phyloP scores from a whole-genome alignment of 2,329 filamentous ascomycete genomes.

The Mycosphaerelloides madeirae region DNA sequence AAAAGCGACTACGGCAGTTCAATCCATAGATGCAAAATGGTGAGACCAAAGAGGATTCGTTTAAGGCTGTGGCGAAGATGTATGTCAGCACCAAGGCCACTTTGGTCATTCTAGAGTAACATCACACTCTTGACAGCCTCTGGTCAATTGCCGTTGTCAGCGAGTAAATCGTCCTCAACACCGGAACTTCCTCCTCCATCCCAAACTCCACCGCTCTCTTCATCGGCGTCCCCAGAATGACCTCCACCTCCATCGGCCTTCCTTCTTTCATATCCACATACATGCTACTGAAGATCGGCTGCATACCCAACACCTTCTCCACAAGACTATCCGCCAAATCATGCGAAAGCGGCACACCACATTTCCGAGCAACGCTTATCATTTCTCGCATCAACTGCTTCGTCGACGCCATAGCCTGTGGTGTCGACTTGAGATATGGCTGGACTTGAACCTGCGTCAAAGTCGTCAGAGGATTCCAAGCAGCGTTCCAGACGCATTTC shows the following conservation, averaged over 20 bases:
- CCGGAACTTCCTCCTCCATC: slow-evolving; percentile 35
- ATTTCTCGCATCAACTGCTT: slow-evolving; percentile 41
- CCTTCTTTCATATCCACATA: slow-evolving; percentile 41
- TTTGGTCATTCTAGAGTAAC: too few relatives aligned
- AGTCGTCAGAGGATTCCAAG: slow-evolving; percentile 55
- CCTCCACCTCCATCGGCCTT: slow-evolving; percentile 44
- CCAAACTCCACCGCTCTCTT: slow-evolving; percentile 37
- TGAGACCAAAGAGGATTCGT: too few relatives aligned
- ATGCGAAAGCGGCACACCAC: slow-evolving; percentile 36
- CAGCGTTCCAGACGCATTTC: slow-evolving; percentile 58
- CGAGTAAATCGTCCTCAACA: slow-evolving; percentile 38
- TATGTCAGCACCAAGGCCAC: too few relatives aligned
- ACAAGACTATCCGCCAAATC: slow-evolving; percentile 38
- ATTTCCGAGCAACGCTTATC: slow-evolving; percentile 38
- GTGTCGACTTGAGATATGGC: slow-evolving; percentile 39
- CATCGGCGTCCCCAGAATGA: slow-evolving; percentile 43
- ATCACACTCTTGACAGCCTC: slow-evolving; percentile 11
- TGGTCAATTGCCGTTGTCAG: slow-evolving; percentile 24
- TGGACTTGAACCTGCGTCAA: slow-evolving; percentile 42
- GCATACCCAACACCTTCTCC: slow-evolving; percentile 37
- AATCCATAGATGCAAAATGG: too few relatives aligned
- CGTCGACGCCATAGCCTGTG: slow-evolving; percentile 37
- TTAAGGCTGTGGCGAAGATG: too few relatives aligned
- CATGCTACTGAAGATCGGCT: slow-evolving; percentile 43
- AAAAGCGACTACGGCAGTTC: too few relatives aligned